Evolutionary conservation across 2,329 filamentous ascomycete genomes (phyloP).

Genomic region (Calcarisporium arbuscula): DNA sequence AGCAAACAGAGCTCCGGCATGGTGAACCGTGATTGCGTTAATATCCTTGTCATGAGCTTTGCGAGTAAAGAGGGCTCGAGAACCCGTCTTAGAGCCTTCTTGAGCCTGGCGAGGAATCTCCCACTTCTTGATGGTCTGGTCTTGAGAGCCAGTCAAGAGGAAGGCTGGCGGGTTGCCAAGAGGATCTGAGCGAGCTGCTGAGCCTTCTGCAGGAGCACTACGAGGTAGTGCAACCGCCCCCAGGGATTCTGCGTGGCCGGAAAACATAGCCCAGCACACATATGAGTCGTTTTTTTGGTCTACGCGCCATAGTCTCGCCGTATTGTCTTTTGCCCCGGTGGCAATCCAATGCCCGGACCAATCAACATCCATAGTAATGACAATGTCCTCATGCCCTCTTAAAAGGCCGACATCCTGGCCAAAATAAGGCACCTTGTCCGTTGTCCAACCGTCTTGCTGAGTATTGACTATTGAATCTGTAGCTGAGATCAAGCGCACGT

Average conservation of each 20-base stretch:
- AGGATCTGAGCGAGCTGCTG: constrained; percentile 65
- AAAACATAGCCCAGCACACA: constrained; percentile 74
- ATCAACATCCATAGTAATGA: constrained; percentile 89
- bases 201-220: constrained; percentile 58
- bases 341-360: constrained; percentile 97
- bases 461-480: constrained; percentile 27
- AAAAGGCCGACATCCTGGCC: constrained; percentile 83
- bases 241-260: constrained; percentile 89
- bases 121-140: constrained; percentile 94
- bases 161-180: constrained; percentile 76
- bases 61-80: constrained; percentile 73
- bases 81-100: constrained; percentile 42
- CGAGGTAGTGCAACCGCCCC: constrained; percentile 83
- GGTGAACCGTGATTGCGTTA: constrained; percentile 82
- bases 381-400: constrained; percentile 89
- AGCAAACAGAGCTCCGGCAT: constrained; percentile 73
- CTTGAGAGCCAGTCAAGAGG: constrained; percentile 86
- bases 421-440: constrained; percentile 55
- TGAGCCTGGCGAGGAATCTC: constrained; percentile 59
- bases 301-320: constrained; percentile 81
- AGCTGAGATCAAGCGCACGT: constrained; percentile 79
- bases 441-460: constrained; percentile 14
- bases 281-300: constrained; percentile 71
- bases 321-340: constrained; percentile 95
- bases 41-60: constrained; percentile 99